Conservation (phyloP, 257 asterid species). For the Perilla frutescens region DNA sequence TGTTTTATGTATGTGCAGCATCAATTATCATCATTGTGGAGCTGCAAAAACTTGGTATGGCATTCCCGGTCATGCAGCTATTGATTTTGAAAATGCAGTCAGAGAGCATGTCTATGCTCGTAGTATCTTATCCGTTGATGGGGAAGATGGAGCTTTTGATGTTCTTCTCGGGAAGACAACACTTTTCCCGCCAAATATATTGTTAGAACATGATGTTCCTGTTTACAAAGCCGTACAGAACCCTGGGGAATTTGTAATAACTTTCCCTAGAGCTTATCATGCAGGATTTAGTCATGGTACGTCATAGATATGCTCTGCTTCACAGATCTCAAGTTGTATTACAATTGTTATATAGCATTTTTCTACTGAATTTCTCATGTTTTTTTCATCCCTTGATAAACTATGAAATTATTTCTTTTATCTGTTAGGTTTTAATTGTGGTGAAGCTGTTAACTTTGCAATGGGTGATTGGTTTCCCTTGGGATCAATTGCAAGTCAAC, state of each 20-base stretch:
- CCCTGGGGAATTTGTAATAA: conserved; percentile 90
- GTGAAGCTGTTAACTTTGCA: conserved; percentile 98
- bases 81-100: conserved; percentile 84
- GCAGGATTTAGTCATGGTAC: conserved; percentile 99
- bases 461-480: conserved; percentile 91
- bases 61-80: conserved; percentile 91
- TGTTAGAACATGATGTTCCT: conserved; percentile 80
- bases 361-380: background rate
- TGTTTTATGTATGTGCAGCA: conserved; percentile 53
- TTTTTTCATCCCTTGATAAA: background rate
- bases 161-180: conserved; percentile 96
- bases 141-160: conserved; percentile 97
- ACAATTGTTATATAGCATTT: background rate
- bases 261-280: conserved; percentile 97
- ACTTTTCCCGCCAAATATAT: conserved; percentile 85
- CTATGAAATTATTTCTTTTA: background rate
- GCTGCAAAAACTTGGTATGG: conserved; percentile 99
- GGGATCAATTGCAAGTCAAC: conserved; percentile 85
- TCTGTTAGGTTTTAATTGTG: conserved; percentile 88
- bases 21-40: conserved; percentile 97
- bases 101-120: conserved; percentile 72
- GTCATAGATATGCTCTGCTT: conserved; percentile 15
- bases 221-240: conserved; percentile 94
- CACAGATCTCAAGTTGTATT: background rate
- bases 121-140: conserved; percentile 75